Base-by-base conservation (phyloP, 345 rosid genomes). In the Theobroma cacao region DNA sequence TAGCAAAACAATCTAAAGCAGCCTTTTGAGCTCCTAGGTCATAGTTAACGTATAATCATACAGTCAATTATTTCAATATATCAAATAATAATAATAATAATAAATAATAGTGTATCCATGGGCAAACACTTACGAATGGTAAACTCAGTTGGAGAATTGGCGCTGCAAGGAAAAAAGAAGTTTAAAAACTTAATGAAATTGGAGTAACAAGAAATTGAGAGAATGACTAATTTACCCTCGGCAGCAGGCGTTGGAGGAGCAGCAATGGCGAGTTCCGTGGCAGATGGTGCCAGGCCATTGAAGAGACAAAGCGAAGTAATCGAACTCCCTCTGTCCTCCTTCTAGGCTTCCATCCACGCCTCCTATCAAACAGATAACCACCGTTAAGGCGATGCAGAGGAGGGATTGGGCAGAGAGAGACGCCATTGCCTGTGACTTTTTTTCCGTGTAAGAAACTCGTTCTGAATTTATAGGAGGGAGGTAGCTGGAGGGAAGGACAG, bases 221-320 rank as follows among this genome's bases (percentile, higher is more conserved):
- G 28, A n/a, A 17, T 0, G 38, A 69, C 22, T 38, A 9, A 47
- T 43, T 55, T 67, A 93, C 98, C 95, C 85, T 81, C 92, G 86
- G 87, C 98, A 95, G 59, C 98, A 95, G 78, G 88, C 98, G 80
- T 93, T 95, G 75, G 85, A 75, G 82, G 94, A 77, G 88, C 98
- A 95, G 79, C 98, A 95, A 81, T 88, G 88, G 86, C 90, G 88
- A 79, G 97, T 89, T 24, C 83, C 80, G 43, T 76, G 91, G 82
- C 98, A 95, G 74, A 62, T 76, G 36, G 98, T 91, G 83, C 91
- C 97, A 3, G 98, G 97, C 98, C 98, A 95, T 66, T 89, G 95
- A 18, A 95, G 82, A 68, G 95, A 67, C 77, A 95, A 86, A 68
- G 84, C 90, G 84, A 93, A 95, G 88, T 95, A 95, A 84, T 95